Evolutionary conservation across 163 green algal genomes (phyloP).

Genomic region (Chloroidium sp.): DNA sequence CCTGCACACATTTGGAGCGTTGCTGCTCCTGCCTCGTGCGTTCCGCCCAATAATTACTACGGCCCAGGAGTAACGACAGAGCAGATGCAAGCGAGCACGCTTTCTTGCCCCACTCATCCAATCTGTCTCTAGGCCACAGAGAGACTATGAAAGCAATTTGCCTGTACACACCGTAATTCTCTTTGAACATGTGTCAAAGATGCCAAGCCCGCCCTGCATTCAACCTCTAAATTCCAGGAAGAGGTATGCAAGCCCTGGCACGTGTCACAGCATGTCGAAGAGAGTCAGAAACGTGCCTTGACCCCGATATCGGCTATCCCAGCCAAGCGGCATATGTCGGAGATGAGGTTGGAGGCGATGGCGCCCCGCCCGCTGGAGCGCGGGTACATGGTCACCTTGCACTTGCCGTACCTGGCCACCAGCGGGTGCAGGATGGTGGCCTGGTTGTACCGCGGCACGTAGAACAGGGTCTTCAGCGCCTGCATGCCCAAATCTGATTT

Average conservation of each 20-base stretch:
- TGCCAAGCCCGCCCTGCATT: too few relatives aligned
- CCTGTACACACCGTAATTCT: background rate
- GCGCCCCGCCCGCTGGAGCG: constrained; percentile 25
- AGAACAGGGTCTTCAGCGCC: constrained; percentile 34
- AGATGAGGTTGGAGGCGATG: constrained; percentile 20
- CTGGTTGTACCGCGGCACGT: constrained; percentile 32
- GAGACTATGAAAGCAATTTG: background rate
- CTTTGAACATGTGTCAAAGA: too few relatives aligned
- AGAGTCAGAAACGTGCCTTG: constrained; percentile 23
- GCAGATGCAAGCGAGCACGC: too few relatives aligned
- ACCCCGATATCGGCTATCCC: constrained; percentile 45
- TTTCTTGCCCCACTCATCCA: too few relatives aligned
- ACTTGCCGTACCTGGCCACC: constrained; percentile 36
- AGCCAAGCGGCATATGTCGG: constrained; percentile 34
- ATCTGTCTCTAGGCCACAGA: too few relatives aligned
- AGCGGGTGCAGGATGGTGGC: constrained; percentile 38
- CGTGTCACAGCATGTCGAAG: background rate
- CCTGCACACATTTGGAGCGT: background rate
- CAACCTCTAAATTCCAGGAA: too few relatives aligned
- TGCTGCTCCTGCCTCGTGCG: background rate
- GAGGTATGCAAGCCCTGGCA: background rate
- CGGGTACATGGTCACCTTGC: constrained; percentile 38
- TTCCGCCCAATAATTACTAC: background rate
- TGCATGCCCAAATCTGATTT: background rate
- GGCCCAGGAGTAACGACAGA: background rate